A percentile compares a stretch with the other conserved stretches of the same genome.
phyloP scores from a whole-genome alignment of 768 basidiomycete species.

The Flagelloscypha sp. region DNA sequence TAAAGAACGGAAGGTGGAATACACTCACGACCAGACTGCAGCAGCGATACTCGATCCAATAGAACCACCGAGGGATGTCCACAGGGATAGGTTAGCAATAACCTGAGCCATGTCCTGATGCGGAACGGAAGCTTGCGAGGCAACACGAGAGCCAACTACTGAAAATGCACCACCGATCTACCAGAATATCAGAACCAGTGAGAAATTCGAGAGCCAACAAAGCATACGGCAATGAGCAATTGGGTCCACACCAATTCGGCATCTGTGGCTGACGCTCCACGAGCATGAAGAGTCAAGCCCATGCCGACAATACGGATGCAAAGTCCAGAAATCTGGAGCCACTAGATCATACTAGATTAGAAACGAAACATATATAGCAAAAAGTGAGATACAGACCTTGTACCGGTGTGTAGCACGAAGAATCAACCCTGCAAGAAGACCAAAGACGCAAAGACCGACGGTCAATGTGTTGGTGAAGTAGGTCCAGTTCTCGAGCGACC shows the following conservation, averaged over 20 bases:
- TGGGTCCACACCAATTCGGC: constrained; percentile 38
- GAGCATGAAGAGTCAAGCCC: constrained; percentile 20
- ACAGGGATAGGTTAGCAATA: constrained; percentile 36
- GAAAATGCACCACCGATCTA: constrained; percentile 51
- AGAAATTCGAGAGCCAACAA: no score
- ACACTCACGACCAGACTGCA: constrained; percentile 18
- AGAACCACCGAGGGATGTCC: constrained; percentile 37
- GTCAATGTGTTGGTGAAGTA: constrained; percentile 27
- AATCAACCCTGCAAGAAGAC: constrained; percentile 35
- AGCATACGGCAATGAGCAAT: constrained; percentile 39
- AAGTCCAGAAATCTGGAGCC: constrained; percentile 30
- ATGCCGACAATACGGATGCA: constrained; percentile 20
- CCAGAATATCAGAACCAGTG: no score
- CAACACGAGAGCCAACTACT: constrained; percentile 33
- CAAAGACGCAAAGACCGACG: constrained; percentile 39
- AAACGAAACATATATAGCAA: no score
- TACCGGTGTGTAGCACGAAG: constrained; percentile 35
- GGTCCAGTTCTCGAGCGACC: constrained; percentile 23
- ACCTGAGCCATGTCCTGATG: constrained; percentile 42
- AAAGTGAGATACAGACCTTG: constrained; percentile 42
- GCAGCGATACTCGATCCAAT: constrained; percentile 33
- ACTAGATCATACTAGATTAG: no score
- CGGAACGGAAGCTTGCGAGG: constrained; percentile 40
- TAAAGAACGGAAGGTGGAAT: no score
- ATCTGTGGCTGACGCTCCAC: constrained; percentile 12